Evolutionary conservation across 176 grass and related monocot species (phyloP).

Genomic region (Musa itinerans): DNA sequence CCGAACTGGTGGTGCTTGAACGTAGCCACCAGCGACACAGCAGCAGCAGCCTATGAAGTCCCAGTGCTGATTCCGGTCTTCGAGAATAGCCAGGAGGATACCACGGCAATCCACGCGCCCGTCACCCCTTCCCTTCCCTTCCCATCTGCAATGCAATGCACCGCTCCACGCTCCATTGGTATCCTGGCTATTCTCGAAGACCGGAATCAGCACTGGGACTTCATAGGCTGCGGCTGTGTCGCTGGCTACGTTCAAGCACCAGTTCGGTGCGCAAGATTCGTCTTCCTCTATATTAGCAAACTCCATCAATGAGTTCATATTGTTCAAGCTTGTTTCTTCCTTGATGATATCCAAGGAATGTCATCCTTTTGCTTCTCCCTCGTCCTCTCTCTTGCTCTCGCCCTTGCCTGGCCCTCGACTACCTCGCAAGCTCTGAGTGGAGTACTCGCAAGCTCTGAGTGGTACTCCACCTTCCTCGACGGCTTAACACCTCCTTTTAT

Average conservation of each 20-base stretch:
- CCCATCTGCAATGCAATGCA: too few species aligned
- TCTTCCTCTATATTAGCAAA: not conserved
- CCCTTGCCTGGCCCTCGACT: constrained; percentile 64
- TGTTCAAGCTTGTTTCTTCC: not conserved
- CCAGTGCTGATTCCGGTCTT: not conserved
- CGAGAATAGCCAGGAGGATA: not conserved
- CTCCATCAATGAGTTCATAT: not conserved
- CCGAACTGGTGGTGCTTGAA: not conserved
- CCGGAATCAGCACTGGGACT: not conserved
- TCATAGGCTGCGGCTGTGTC: not conserved
- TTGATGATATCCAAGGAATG: not conserved
- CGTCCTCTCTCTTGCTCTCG: constrained; percentile 80
- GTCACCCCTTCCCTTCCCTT: too few species aligned
- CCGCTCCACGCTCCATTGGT: too few species aligned
- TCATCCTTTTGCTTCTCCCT: constrained; percentile 68
- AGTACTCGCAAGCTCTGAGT: too few species aligned
- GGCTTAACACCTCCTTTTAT: constrained; percentile 33
- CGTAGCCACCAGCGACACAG: not conserved
- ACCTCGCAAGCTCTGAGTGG: too few species aligned
- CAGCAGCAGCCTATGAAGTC: not conserved
- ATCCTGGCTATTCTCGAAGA: not conserved
- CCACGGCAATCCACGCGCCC: too few species aligned
- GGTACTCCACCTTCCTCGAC: constrained; percentile 19
- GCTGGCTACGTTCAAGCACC: not conserved
- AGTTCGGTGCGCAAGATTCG: not conserved